These are phyloP conservation scores for Kalmanozyma brasiliensis DNA, from an alignment of 1,284 basidiomycete genomes.

Conservation along the genomic window DNA sequence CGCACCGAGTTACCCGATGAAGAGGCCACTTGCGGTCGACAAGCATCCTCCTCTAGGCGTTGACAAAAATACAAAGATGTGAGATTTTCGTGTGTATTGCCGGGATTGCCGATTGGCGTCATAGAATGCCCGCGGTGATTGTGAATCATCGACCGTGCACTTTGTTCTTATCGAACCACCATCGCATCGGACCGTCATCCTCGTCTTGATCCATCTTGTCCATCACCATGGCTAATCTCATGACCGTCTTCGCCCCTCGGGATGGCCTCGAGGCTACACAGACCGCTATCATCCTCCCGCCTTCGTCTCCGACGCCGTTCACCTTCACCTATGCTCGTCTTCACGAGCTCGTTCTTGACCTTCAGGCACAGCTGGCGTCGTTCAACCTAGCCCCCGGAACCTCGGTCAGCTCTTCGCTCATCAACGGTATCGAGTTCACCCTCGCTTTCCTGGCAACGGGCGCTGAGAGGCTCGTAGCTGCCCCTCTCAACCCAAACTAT, in stretches of 20 bases:
- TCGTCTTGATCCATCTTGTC: background rate
- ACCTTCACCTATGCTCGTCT: slow-evolving; percentile 52
- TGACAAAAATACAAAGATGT: background rate
- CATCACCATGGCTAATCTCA: slow-evolving; percentile 43
- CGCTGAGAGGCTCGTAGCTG: slow-evolving; percentile 67
- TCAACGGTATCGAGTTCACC: slow-evolving; percentile 69
- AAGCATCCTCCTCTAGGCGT: too few relatives aligned
- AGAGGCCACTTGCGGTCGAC: too few relatives aligned
- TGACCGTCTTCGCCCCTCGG: slow-evolving; percentile 43
- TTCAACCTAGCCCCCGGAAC: slow-evolving; percentile 42
- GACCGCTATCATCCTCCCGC: slow-evolving; percentile 51
- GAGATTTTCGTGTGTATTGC: background rate
- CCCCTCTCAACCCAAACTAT: slow-evolving; percentile 70
- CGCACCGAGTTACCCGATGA: too few relatives aligned
- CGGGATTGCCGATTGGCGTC: slow-evolving; percentile 5
- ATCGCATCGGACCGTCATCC: too few relatives aligned
- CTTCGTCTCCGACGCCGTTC: slow-evolving; percentile 51
- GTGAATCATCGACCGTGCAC: background rate
- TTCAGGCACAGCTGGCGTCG: slow-evolving; percentile 58
- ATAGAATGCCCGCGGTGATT: too few relatives aligned
- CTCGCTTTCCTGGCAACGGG: slow-evolving; percentile 68
- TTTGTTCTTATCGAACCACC: background rate
- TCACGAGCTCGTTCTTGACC: slow-evolving; percentile 42
- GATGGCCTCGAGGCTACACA: slow-evolving; percentile 40
- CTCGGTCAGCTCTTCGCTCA: slow-evolving; percentile 65